These are phyloP conservation scores for Suillus alpinus DNA, from an alignment of 768 basidiomycete species.

Conservation along the genomic window DNA sequence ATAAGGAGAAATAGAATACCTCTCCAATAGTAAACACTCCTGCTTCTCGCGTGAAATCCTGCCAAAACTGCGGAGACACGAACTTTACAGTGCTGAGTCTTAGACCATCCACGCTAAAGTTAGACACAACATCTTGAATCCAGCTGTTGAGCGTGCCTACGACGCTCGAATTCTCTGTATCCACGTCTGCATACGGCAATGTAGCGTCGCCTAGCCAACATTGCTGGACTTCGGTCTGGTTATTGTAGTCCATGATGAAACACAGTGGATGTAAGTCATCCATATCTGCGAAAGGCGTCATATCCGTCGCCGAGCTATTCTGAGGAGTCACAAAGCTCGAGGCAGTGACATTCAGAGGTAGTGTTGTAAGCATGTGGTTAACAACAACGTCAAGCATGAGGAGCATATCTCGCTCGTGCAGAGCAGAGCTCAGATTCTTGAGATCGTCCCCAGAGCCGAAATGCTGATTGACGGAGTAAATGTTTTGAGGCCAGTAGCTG, in stretches of 20 bases:
- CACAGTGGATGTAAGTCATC: conserved; percentile 39
- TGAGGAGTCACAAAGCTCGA: conserved; percentile 17
- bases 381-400: conserved; percentile 64
- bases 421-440: conserved; percentile 41
- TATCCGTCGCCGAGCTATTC: conserved; percentile 12
- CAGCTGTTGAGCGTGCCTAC: conserved; percentile 43
- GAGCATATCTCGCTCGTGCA: conserved; percentile 54
- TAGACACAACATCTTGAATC: conserved; percentile 44
- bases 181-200: conserved; percentile 55
- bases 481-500: conserved; percentile 52
- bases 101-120: conserved; percentile 52
- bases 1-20: conserved; percentile 39
- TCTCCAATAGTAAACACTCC: conserved; percentile 58
- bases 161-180: conserved; percentile 51
- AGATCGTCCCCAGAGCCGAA: conserved; percentile 55
- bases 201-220: conserved; percentile 59
- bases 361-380: conserved; percentile 52
- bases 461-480: conserved; percentile 46
- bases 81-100: conserved; percentile 63
- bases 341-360: conserved; percentile 23
- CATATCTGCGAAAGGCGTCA: conserved; percentile 32
- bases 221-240: conserved; percentile 49
- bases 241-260: conserved; percentile 40
- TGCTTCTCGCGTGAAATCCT: conserved; percentile 43
- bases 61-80: conserved; percentile 54